Percentiles rank a stretch among this genome's conserved stretches.
phyloP scores from a whole-genome alignment of 2,329 filamentous ascomycete genomes.

The Zymoseptoria tritici region DNA sequence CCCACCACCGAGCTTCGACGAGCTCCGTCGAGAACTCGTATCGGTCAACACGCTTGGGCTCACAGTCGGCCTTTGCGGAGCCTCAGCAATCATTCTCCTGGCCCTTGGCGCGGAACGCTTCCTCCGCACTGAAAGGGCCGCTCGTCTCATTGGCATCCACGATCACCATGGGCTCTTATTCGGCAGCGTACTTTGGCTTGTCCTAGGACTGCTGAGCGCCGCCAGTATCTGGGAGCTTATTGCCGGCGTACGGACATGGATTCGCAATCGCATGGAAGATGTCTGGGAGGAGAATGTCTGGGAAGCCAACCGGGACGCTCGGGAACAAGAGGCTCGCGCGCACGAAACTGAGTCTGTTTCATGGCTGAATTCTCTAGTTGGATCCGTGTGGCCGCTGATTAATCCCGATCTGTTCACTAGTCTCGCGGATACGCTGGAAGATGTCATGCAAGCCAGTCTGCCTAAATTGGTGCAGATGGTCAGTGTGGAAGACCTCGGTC shows the following conservation, averaged over 20 bases:
- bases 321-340: slow-evolving; percentile 40
- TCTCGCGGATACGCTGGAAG: slow-evolving; percentile 63
- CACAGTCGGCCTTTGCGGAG: slow-evolving; percentile 32
- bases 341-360: slow-evolving; percentile 57
- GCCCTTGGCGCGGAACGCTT: slow-evolving; percentile 20
- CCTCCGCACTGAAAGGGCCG: slow-evolving; percentile 6
- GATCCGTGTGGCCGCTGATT: slow-evolving; percentile 64
- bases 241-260: slow-evolving; percentile 45
- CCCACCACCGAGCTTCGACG: slow-evolving; percentile 46
- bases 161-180: slow-evolving; percentile 8
- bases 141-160: slow-evolving; percentile 5
- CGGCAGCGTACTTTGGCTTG: slow-evolving; percentile 13
- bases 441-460: slow-evolving; percentile 71
- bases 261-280: slow-evolving; percentile 52
- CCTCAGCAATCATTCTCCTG: slow-evolving; percentile 26
- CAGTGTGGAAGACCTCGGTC: slow-evolving; percentile 66
- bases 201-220: slow-evolving; percentile 9
- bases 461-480: slow-evolving; percentile 66
- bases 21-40: slow-evolving; percentile 38
- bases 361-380: slow-evolving; percentile 64
- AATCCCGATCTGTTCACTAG: slow-evolving; percentile 68
- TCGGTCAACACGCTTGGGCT: slow-evolving; percentile 40
- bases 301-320: slow-evolving; percentile 54
- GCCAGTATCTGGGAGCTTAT: slow-evolving; percentile 19
- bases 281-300: slow-evolving; percentile 64